Evolutionary conservation across 2,329 filamentous ascomycete genomes (phyloP).

Genomic region (Periconia sp.): DNA sequence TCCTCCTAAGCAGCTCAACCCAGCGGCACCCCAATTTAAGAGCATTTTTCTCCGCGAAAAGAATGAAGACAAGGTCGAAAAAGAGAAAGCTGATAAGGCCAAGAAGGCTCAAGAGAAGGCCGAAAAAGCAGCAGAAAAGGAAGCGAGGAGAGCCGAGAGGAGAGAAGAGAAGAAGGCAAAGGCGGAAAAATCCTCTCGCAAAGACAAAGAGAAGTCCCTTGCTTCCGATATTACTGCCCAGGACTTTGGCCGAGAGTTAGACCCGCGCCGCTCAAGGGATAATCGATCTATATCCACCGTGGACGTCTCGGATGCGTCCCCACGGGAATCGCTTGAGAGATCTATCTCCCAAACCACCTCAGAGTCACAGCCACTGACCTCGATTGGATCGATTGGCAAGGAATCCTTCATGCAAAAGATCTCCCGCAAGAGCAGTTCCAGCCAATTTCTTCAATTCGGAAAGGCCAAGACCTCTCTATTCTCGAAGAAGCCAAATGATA

Average conservation of each 20-base stretch:
- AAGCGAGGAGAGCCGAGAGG: slow-evolving; percentile 26
- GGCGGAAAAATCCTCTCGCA: slow-evolving; percentile 40
- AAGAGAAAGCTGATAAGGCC: slow-evolving; percentile 39
- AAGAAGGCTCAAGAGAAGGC: slow-evolving; percentile 46
- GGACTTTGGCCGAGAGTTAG: slow-evolving; percentile 30
- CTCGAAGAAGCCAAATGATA: slow-evolving; percentile 39
- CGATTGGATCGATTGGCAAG: slow-evolving; percentile 47
- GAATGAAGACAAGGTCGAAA: slow-evolving; percentile 41
- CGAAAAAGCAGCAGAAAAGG: slow-evolving; percentile 29
- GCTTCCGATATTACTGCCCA: slow-evolving; percentile 28
- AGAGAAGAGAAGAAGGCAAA: slow-evolving; percentile 47
- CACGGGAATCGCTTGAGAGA: slow-evolving; percentile 50
- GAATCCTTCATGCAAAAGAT: slow-evolving; percentile 59
- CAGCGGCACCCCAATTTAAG: slow-evolving; percentile 87
- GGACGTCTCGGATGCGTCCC: slow-evolving; percentile 40
- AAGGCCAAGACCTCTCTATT: slow-evolving; percentile 44
- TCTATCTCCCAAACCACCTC: slow-evolving; percentile 45
- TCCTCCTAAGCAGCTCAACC: slow-evolving; percentile 71
- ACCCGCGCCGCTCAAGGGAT: slow-evolving; percentile 50
- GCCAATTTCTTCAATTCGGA: slow-evolving; percentile 52
- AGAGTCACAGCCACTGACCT: slow-evolving; percentile 31
- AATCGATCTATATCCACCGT: slow-evolving; percentile 51
- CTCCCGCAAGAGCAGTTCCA: slow-evolving; percentile 53
- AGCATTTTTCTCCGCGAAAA: slow-evolving; percentile 61
- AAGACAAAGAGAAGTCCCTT: slow-evolving; percentile 39